Evolutionary conservation across 2,329 filamentous ascomycete species (phyloP).

Genomic region (Ampelomyces quisqualis): DNA sequence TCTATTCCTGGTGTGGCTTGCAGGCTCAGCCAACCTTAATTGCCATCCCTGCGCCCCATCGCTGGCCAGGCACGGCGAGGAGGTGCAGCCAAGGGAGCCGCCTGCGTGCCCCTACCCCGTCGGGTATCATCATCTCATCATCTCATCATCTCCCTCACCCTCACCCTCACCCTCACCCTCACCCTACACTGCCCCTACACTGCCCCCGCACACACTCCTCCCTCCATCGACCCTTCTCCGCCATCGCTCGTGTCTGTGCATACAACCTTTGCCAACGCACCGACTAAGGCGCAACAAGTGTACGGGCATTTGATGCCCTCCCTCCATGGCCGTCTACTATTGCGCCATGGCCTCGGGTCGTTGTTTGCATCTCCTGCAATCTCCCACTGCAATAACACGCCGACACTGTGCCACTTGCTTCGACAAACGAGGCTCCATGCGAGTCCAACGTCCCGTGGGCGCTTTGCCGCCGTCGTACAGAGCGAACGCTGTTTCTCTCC

Average conservation of each 20-base stretch:
- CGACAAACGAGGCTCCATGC: constrained; percentile 14
- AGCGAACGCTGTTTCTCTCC: constrained; percentile 28
- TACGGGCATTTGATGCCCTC: constrained; percentile 28
- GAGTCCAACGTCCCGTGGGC: constrained; percentile 20
- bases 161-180: background rate
- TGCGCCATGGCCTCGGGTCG: constrained; percentile 32
- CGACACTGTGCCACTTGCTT: constrained; percentile 2
- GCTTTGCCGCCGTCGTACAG: constrained; percentile 26
- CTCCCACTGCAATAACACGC: background rate
- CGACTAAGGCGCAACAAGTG: constrained; percentile 6
- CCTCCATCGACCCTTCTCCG: too few species aligned
- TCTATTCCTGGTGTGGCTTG: constrained; percentile 46
- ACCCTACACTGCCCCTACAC: background rate
- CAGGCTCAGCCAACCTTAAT: constrained; percentile 43
- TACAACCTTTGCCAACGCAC: constrained; percentile 1
- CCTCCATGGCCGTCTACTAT: too few species aligned
- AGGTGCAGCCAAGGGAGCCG: constrained; percentile 19
- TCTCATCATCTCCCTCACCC: constrained; percentile 6
- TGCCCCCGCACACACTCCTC: background rate
- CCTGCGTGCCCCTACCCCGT: constrained; percentile 19
- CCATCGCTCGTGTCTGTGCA: too few species aligned
- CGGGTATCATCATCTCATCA: too few species aligned
- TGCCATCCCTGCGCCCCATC: constrained; percentile 32
- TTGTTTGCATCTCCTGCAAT: constrained; percentile 30
- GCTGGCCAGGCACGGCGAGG: constrained; percentile 31